Evolutionary conservation across 805 yeast species (phyloP).

Genomic region (Metschnikowia reukaufii): DNA sequence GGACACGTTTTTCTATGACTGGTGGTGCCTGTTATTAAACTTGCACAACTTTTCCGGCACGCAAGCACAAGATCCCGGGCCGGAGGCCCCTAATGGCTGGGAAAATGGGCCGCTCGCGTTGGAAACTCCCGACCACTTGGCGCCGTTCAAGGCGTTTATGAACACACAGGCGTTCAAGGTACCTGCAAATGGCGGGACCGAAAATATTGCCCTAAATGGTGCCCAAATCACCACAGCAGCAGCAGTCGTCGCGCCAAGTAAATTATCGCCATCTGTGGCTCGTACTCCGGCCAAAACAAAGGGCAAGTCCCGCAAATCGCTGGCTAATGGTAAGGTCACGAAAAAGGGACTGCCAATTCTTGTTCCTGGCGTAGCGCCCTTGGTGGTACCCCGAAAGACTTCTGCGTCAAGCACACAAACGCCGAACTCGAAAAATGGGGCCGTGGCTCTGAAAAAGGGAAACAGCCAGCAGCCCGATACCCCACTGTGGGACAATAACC

Average conservation of each 20-base stretch:
- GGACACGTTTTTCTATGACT: constrained; percentile 13
- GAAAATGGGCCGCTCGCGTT: neutral
- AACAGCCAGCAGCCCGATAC: neutral
- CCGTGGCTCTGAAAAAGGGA: neutral
- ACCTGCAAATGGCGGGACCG: constrained; percentile 1
- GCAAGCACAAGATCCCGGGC: neutral
- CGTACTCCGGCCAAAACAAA: constrained; percentile 3
- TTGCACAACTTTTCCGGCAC: constrained; percentile 5
- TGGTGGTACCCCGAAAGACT: constrained; percentile 7
- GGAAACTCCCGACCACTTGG: neutral
- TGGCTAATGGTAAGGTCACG: constrained; percentile 4
- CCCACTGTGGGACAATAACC: constrained; percentile 7
- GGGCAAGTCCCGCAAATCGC: constrained; percentile 2
- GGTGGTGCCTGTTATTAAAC: constrained; percentile 18
- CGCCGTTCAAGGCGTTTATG: constrained; percentile 1
- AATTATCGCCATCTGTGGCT: too few species aligned
- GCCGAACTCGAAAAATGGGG: neutral
- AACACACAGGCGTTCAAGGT: constrained; percentile 2
- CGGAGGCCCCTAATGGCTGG: neutral
- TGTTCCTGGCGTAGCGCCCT: constrained; percentile 12
- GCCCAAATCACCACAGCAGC: too few species aligned
- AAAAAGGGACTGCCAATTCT: constrained; percentile 13
- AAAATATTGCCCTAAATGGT: too few species aligned
- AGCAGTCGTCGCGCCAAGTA: neutral
- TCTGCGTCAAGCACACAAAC: neutral